Evolutionary conservation across 164 flowering plant genomes (phyloP).

Genomic region (Vitis amurensis): DNA sequence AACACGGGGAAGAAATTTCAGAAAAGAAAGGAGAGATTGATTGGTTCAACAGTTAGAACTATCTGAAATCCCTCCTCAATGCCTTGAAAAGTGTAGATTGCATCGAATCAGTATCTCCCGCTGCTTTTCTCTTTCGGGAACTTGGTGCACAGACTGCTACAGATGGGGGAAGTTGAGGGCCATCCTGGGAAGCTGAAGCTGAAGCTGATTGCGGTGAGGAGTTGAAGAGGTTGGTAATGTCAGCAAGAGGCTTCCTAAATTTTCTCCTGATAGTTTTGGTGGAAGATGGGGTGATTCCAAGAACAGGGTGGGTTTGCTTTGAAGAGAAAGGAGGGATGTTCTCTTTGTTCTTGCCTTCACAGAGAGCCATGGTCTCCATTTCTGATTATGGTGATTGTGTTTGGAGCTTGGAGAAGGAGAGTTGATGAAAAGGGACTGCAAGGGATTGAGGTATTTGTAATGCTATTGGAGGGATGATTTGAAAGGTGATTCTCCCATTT

Average conservation of each 20-base stretch:
- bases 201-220: not conserved
- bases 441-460: not conserved
- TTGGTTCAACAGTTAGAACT: not conserved
- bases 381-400: not conserved
- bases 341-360: conserved; percentile 10
- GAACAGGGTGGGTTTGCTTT: not conserved
- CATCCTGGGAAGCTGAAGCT: not conserved
- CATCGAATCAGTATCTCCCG: conserved; percentile 1
- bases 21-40: too few species aligned
- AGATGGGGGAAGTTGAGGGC: not conserved
- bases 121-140: conserved; percentile 15
- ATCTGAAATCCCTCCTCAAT: conserved; percentile 27
- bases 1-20: too few species aligned
- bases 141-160: not conserved
- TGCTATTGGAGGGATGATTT: not conserved
- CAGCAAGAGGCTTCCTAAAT: conserved; percentile 22
- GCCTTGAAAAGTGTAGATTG: conserved; percentile 1
- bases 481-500: too few species aligned
- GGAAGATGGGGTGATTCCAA: conserved; percentile 1
- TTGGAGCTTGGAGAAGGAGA: not conserved
- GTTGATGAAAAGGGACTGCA: not conserved
- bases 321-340: conserved; percentile 7
- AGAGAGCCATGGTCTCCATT: not conserved
- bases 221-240: conserved; percentile 17
- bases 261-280: conserved; percentile 11